Percentiles rank a stretch among this genome's conserved stretches.
These are phyloP conservation scores for Eucalyptus paniculata DNA, from an alignment of 345 rosid species.

Conservation along the genomic window DNA sequence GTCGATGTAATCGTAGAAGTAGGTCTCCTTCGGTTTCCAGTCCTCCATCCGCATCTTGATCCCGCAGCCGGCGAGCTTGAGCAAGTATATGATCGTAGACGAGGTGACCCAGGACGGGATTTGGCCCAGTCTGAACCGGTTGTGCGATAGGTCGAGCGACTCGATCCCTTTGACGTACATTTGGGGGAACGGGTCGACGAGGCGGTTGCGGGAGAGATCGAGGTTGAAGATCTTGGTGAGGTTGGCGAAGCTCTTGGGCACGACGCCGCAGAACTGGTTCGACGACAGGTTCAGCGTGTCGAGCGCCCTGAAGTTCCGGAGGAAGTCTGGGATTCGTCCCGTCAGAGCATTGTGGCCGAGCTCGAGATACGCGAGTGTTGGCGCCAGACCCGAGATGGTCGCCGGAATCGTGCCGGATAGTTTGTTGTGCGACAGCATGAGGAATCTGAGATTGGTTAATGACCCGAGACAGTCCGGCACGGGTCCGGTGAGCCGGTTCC, in stretches of 20 bases:
- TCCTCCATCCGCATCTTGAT: conserved; percentile 35
- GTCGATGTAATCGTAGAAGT: conserved; percentile 70
- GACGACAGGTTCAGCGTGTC: conserved; percentile 59
- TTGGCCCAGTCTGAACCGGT: conserved; percentile 33
- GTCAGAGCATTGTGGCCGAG: conserved; percentile 46
- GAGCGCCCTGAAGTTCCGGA: conserved; percentile 40
- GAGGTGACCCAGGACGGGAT: conserved; percentile 76
- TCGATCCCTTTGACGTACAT: conserved; percentile 70
- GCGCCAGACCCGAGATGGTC: conserved; percentile 35
- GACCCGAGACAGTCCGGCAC: conserved; percentile 48
- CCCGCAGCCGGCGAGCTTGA: conserved; percentile 68
- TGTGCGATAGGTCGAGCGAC: conserved; percentile 59
- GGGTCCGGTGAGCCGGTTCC: conserved; percentile 44
- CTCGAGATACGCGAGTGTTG: conserved; percentile 28
- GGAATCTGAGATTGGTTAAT: conserved; percentile 18
- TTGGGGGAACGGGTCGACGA: conserved; percentile 59
- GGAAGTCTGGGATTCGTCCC: conserved; percentile 44
- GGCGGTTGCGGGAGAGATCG: conserved; percentile 48
- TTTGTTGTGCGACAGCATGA: conserved; percentile 34
- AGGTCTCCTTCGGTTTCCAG: conserved; percentile 56
- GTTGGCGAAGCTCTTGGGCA: conserved; percentile 50
- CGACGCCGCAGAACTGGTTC: conserved; percentile 27
- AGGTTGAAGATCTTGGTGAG: conserved; percentile 78
- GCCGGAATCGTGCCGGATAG: conserved; percentile 49
- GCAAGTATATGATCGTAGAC: conserved; percentile 54